Percentiles rank a stretch among this genome's conserved stretches.
Evolutionary conservation across 148 eudicot species (phyloP).

Genomic region (Mesembryanthemum crystallinum): DNA sequence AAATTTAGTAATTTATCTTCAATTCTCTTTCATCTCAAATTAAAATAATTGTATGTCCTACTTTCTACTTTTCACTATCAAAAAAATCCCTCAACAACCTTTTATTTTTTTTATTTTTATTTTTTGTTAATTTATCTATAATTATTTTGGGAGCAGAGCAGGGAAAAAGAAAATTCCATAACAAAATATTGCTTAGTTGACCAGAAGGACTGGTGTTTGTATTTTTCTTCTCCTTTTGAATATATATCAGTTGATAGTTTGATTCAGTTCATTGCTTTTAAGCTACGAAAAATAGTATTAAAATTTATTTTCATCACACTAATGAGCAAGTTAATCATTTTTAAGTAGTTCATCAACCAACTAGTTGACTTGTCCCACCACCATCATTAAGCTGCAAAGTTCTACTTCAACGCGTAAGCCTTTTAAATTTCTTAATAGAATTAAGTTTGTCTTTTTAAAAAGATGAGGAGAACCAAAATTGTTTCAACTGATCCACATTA

Average conservation of each 20-base stretch:
- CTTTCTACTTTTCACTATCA: too few species aligned
- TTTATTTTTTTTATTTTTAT: too few species aligned
- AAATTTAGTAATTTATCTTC: too few species aligned
- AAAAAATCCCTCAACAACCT: too few species aligned
- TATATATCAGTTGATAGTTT: not conserved
- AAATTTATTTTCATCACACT: not conserved
- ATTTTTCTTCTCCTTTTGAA: not conserved
- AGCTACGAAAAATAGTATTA: conserved; percentile 6
- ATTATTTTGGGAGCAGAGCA: too few species aligned
- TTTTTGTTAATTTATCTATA: too few species aligned
- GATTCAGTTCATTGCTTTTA: conserved; percentile 13
- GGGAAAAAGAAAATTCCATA: too few species aligned
- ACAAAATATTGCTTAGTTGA: too few species aligned
- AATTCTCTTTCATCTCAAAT: too few species aligned
- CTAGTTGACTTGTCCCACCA: conserved; percentile 26
- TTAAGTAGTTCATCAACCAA: conserved; percentile 4
- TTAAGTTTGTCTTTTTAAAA: conserved; percentile 1
- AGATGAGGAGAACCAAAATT: not conserved
- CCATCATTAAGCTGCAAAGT: conserved; percentile 7
- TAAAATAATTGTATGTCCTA: too few species aligned
- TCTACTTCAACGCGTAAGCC: conserved; percentile 17
- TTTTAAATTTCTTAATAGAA: not conserved
- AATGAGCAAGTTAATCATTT: not conserved
- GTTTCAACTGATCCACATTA: not conserved
- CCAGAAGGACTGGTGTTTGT: too few species aligned